Percentiles rank a stretch among this genome's conserved stretches.
Conservation (phyloP, 805 yeast genomes). For the Wickerhamiella hasegawae region DNA sequence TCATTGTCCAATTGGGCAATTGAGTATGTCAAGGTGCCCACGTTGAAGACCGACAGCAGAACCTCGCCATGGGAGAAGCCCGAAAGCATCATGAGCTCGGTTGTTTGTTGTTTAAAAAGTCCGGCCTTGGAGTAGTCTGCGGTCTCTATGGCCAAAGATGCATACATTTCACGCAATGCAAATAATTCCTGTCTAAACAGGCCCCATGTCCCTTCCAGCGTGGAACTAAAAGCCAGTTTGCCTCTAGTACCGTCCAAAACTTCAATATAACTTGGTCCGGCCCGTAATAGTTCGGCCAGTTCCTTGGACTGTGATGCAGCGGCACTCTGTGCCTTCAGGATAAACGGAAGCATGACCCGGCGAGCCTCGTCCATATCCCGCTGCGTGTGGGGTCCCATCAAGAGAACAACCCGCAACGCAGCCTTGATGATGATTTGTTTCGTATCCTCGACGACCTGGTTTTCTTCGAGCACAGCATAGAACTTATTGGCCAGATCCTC, state of each 20-base stretch:
- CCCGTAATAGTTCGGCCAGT: too few species aligned
- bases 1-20: neutral
- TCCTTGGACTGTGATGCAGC: too few species aligned
- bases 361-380: too few species aligned
- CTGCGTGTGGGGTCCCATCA: neutral
- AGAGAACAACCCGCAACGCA: too few species aligned
- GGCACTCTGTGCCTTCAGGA: too few species aligned
- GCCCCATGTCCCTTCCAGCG: constrained; percentile 3
- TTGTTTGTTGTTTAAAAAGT: constrained; percentile 43
- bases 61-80: constrained; percentile 51
- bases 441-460: too few species aligned
- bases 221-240: constrained; percentile 4
- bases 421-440: too few species aligned
- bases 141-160: constrained; percentile 53
- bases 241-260: too few species aligned
- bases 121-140: constrained; percentile 51
- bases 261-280: too few species aligned
- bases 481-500: too few species aligned
- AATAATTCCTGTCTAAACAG: constrained; percentile 58
- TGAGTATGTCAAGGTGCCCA: constrained; percentile 53
- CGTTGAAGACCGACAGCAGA: constrained; percentile 48
- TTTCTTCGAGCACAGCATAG: too few species aligned
- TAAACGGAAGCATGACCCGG: too few species aligned
- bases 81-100: constrained; percentile 59
- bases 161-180: constrained; percentile 57